Percentiles rank a stretch among this genome's conserved stretches.
phyloP scores from a whole-genome alignment of 768 basidiomycete genomes.

The Lenzites betulinus region DNA sequence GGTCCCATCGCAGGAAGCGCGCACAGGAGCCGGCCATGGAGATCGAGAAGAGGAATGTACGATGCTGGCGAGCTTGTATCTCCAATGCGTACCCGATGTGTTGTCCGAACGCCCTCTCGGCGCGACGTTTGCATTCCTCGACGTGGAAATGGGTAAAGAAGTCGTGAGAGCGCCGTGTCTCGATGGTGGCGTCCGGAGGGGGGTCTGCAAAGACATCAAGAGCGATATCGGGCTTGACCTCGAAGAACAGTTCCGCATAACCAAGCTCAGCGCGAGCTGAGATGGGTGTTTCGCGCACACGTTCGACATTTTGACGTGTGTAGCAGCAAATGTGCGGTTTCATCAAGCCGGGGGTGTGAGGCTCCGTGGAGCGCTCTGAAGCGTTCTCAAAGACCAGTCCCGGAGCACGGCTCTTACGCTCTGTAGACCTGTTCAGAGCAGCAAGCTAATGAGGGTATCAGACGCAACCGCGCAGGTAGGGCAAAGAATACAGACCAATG shows the following conservation, averaged over 20 bases:
- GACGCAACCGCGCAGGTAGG: not conserved
- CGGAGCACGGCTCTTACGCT: not conserved
- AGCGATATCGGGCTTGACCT: not conserved
- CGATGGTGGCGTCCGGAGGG: not conserved
- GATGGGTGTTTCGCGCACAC: not conserved
- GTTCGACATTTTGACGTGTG: not conserved
- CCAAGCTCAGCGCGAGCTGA: not conserved
- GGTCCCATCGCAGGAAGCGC: slow-evolving; percentile 8
- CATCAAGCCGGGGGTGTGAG: not conserved
- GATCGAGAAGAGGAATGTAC: slow-evolving; percentile 5
- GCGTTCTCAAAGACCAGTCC: slow-evolving; percentile 1
- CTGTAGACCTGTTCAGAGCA: not conserved
- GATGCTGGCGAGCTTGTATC: slow-evolving; percentile 30
- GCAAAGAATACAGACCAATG: not conserved
- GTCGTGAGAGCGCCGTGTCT: not conserved
- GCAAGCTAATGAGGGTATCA: not conserved
- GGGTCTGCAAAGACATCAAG: slow-evolving; percentile 11
- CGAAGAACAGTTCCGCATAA: slow-evolving; percentile 13
- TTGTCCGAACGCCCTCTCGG: not conserved
- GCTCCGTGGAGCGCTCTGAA: not conserved
- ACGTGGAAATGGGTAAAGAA: not conserved
- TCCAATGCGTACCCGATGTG: not conserved
- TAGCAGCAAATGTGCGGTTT: slow-evolving; percentile 3
- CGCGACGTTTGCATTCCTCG: not conserved
- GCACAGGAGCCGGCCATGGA: not conserved